These are phyloP conservation scores for Tricholoma saponaceum DNA, from an alignment of 768 basidiomycete species.

Conservation along the genomic window DNA sequence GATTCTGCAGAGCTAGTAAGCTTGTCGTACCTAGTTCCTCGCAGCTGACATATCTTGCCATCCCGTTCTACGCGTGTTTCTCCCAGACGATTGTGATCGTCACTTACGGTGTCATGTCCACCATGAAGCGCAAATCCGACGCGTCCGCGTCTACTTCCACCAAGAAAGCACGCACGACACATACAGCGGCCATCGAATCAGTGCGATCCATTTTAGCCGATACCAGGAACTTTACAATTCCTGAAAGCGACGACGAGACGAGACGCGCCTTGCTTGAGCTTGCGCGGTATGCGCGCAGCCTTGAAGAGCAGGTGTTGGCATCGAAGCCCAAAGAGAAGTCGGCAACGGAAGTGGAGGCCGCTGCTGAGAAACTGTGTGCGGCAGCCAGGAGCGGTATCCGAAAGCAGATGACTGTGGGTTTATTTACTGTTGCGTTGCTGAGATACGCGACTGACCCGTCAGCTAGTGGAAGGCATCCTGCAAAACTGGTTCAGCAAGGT, in stretches of 20 bases:
- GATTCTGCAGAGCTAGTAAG: too few relatives aligned
- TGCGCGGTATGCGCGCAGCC: conserved; percentile 21
- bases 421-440: conserved; percentile 2
- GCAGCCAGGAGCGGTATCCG: conserved; percentile 45
- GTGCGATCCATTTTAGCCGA: conserved; percentile 30
- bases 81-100: background rate
- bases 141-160: conserved; percentile 19
- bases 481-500: conserved; percentile 42
- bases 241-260: conserved; percentile 24
- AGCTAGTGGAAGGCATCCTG: conserved; percentile 48
- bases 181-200: conserved; percentile 22
- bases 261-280: conserved; percentile 22
- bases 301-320: conserved; percentile 22
- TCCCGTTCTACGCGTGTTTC: background rate
- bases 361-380: conserved; percentile 40
- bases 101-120: conserved; percentile 10
- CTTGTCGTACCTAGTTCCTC: too few relatives aligned
- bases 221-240: conserved; percentile 28
- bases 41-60: too few relatives aligned
- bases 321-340: conserved; percentile 30
- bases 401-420: conserved; percentile 44
- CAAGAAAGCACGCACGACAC: conserved; percentile 29
- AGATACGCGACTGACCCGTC: background rate
- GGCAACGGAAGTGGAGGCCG: conserved; percentile 32
- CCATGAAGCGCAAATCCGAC: conserved; percentile 36